Base-by-base conservation (phyloP, 1,139 yeast genomes). In the Yamadazyma atlantica region DNA sequence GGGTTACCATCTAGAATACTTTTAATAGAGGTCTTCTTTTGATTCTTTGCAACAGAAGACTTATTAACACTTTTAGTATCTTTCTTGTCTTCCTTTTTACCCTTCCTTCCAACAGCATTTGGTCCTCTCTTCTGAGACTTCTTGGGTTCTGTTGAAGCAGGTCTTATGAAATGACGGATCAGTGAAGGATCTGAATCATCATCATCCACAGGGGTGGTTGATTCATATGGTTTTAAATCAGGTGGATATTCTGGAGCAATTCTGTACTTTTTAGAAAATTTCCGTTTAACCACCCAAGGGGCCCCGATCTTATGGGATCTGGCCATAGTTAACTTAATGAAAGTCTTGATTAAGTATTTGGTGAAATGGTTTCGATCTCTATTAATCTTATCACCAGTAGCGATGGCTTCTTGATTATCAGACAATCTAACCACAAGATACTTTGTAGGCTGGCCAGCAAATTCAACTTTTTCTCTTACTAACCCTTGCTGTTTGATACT, bases 211-310 rank as follows among this genome's bases (percentile, higher is more conserved):
- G 21, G 29, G 10, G 35, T 70, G 2, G 73, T 66, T 3, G 73
- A 56, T 35, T 64, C 66, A 49, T 50, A 73, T 35, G 69, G 74
- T 38, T 66, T 62, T 41, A 76, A 59, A 42, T 75, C 76, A 9
- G 73, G 71, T 0, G 87, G 87, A 50, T 73, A 76, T 33, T 70
- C 79, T 32, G 73, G 68, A 10, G 83, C 74, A 9, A 81, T 80
- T 49, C 83, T 64, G 53, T 78, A 81, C 46, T 72, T 73, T 42
- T 66, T 69, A 2, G 85, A 85, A 57, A 79, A 88, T 49, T 82
- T 81, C 24, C 78, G 80, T 56, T 85, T 85, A n/a, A 92, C 95
- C 14, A 92, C 82, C 97, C 97, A 92, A 1, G 98, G 97, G 2
- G 97, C 95, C 2, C 97, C 97, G 32, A 84, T 74, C 69, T 85